Percentiles rank a stretch among this genome's conserved stretches.
Conservation (phyloP, 495 filamentous ascomycete species). For the Penicillium macrosclerotiorum region DNA sequence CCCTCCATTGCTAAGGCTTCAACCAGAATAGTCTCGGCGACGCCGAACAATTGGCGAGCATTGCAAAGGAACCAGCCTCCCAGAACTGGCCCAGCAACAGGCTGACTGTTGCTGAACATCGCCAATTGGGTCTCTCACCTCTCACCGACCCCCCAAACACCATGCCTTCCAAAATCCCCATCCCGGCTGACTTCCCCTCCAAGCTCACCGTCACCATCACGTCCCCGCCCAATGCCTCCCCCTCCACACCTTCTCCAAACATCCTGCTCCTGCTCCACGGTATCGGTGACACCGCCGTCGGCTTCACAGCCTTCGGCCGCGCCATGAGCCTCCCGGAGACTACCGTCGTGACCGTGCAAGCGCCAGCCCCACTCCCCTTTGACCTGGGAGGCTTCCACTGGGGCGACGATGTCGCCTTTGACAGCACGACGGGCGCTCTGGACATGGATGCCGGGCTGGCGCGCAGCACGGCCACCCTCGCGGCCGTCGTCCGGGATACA, state of each 20-base stretch:
- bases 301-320: slow-evolving; percentile 71
- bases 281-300: slow-evolving; percentile 70
- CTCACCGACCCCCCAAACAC: slow-evolving; percentile 4
- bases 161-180: slow-evolving; percentile 40
- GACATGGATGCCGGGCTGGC: slow-evolving; percentile 80
- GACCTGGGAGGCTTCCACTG: slow-evolving; percentile 81
- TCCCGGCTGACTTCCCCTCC: slow-evolving; percentile 51
- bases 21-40: not conserved
- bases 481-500: slow-evolving; percentile 57
- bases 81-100: too few relatives aligned
- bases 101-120: too few relatives aligned
- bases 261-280: slow-evolving; percentile 89
- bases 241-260: slow-evolving; percentile 51
- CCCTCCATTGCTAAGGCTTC: not conserved
- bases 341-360: slow-evolving; percentile 71
- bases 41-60: not conserved
- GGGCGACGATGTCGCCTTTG: slow-evolving; percentile 83
- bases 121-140: too few relatives aligned
- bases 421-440: slow-evolving; percentile 57
- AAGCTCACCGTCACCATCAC: slow-evolving; percentile 45
- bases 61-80: too few relatives aligned
- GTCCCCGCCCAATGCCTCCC: slow-evolving; percentile 29
- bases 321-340: slow-evolving; percentile 80
- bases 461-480: slow-evolving; percentile 47
- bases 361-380: slow-evolving; percentile 69